phyloP scores from a whole-genome alignment of 2,329 filamentous ascomycete genomes.

The Colletotrichum magnum region DNA sequence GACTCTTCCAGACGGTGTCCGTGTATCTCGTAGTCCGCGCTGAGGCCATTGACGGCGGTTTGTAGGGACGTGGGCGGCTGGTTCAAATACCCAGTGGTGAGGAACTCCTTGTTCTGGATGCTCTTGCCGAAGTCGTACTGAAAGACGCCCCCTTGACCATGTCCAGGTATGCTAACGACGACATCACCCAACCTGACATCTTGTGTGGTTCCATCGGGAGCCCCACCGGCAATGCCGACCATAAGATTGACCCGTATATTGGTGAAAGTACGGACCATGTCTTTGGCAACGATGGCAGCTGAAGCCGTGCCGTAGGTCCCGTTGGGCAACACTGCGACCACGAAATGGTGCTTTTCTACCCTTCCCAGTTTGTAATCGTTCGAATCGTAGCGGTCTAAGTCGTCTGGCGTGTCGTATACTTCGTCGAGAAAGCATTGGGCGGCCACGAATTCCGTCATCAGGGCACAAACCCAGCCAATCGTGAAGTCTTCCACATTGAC shows the following conservation, averaged over 20 bases:
- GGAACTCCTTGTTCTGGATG: constrained; percentile 28
- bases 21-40: not conserved
- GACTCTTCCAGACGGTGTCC: not conserved
- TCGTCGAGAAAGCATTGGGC: constrained; percentile 15
- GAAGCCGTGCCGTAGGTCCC: constrained; percentile 41
- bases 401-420: constrained; percentile 19
- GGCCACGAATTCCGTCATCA: not conserved
- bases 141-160: constrained; percentile 9
- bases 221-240: constrained; percentile 51
- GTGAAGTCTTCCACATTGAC: not conserved
- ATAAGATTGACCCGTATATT: constrained; percentile 31
- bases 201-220: constrained; percentile 42
- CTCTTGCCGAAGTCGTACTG: constrained; percentile 41
- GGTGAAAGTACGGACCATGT: constrained; percentile 35
- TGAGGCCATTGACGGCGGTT: not conserved
- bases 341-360: constrained; percentile 45
- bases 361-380: constrained; percentile 45
- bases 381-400: constrained; percentile 39
- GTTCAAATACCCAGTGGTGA: constrained; percentile 9
- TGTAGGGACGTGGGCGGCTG: constrained; percentile 20
- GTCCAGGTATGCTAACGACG: constrained; percentile 5
- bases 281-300: constrained; percentile 38
- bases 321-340: constrained; percentile 44
- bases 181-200: constrained; percentile 49
- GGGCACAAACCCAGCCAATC: constrained; percentile 7